phyloP scores from a whole-genome alignment of 2,329 filamentous ascomycete species.

The Seiridium cupressi region DNA sequence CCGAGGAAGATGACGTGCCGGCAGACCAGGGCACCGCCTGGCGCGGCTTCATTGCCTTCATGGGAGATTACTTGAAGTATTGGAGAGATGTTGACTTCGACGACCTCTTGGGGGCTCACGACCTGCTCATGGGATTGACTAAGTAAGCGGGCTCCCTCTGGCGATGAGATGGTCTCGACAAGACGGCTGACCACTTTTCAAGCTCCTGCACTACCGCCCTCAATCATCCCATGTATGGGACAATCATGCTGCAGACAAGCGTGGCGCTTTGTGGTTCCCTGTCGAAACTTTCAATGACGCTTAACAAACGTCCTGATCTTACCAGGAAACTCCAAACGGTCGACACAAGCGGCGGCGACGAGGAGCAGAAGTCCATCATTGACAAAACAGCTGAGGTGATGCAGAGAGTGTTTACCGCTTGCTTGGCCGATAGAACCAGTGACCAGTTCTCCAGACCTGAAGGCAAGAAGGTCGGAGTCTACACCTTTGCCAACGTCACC shows the following conservation, averaged over 20 bases:
- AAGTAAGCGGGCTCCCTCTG: conserved; percentile 53
- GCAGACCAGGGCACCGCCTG: conserved; percentile 67
- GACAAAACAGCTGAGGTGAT: conserved; percentile 87
- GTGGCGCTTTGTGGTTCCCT: conserved; percentile 79
- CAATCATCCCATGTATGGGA: conserved; percentile 74
- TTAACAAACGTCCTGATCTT: conserved; percentile 78
- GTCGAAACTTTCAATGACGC: conserved; percentile 77
- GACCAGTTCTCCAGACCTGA: conserved; percentile 67
- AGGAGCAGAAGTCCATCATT: conserved; percentile 74
- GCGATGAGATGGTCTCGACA: background rate
- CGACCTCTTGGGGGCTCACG: conserved; percentile 73
- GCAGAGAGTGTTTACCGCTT: conserved; percentile 87
- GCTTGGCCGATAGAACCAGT: conserved; percentile 75
- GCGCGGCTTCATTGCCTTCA: conserved; percentile 75
- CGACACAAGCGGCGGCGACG: conserved; percentile 63
- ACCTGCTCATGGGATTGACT: conserved; percentile 69
- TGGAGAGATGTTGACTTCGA: conserved; percentile 77
- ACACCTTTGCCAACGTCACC: conserved; percentile 88
- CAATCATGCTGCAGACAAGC: conserved; percentile 79
- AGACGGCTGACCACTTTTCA: conserved; percentile 5
- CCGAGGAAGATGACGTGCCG: conserved; percentile 61
- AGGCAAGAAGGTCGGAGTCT: conserved; percentile 84
- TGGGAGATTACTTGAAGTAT: conserved; percentile 78
- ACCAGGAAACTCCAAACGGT: conserved; percentile 59
- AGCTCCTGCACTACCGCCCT: conserved; percentile 80